A percentile compares a stretch with the other conserved stretches of the same genome.
Evolutionary conservation across 352 stramenopile genomes (phyloP).

Genomic region (Lagenidium giganteum): DNA sequence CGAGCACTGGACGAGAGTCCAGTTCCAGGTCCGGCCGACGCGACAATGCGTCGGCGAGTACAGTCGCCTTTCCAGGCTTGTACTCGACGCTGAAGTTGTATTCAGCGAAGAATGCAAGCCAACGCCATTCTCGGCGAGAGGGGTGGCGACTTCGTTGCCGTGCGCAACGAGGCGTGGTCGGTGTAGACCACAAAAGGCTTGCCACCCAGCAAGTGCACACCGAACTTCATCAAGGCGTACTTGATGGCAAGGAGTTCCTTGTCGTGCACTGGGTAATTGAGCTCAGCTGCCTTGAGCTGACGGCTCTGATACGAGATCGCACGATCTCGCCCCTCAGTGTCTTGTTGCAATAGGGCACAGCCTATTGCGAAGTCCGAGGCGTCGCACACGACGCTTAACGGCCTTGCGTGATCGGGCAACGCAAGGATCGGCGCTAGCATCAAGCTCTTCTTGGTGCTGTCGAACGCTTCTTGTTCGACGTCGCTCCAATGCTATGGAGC

Average conservation of each 20-base stretch:
- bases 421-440: constrained; percentile 1
- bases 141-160: neutral
- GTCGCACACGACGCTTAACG: neutral
- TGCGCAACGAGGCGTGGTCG: constrained; percentile 12
- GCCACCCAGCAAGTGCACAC: constrained; percentile 9
- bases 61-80: constrained; percentile 13
- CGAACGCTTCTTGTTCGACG: neutral
- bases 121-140: constrained; percentile 11
- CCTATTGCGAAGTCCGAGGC: constrained; percentile 5
- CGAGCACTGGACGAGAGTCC: too few relatives aligned
- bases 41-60: constrained; percentile 15
- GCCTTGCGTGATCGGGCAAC: neutral
- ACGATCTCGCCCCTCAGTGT: constrained; percentile 3
- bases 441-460: constrained; percentile 3
- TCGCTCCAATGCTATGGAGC: neutral
- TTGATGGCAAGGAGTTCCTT: too few relatives aligned
- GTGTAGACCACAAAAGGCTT: constrained; percentile 14
- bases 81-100: constrained; percentile 21
- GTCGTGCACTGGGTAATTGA: constrained; percentile 17
- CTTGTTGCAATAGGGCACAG: constrained; percentile 6
- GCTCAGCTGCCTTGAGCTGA: constrained; percentile 10
- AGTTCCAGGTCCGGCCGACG: constrained; percentile 12
- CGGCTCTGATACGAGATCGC: constrained; percentile 12
- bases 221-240: too few relatives aligned
- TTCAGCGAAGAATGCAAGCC: constrained; percentile 20